Base-by-base conservation (phyloP, 768 basidiomycete genomes). In the Lanmaoa pseudosensibilis region DNA sequence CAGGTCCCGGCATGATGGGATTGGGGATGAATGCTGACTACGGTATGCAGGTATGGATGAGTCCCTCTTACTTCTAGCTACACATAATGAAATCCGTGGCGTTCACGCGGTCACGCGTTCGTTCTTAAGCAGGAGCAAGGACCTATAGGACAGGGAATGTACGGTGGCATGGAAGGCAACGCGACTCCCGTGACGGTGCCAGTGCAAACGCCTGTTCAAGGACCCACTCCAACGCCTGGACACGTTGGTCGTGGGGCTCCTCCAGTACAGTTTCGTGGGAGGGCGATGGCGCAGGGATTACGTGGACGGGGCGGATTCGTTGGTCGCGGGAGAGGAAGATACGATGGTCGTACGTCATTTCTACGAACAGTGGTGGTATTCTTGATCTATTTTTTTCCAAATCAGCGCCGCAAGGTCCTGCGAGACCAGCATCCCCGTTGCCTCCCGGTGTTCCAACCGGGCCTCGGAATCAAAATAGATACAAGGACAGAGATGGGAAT, bases 391-490 rank as follows among this genome's bases (percentile, higher is more conserved):
- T 27, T 4, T 27, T 46, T 33, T 38, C 38, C 34, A 39, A 37
- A 37, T 37, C 39, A 71, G 70, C 70, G 46, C 80, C 83, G 25
- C 76, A 78, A 53, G 77, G 78, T 8, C 84, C 88, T 39, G 84
- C 84, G 36, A 82, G 91, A 56, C 87, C 92, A 5, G 87, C 90
- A 7, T 93, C 92, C 0, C 92, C 92, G 18, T 79, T 94, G 2
- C 92, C 92, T 1, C 90, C 92, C 15, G 86, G 86, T 56, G 92
- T 94, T 19, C 92, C 92, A 2, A 94, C 92, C 0, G 92, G 92
- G 1, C 92, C 92, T 13, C 79, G 92, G 43, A 92, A 92, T 69
- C 88, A 90, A 71, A 90, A 90, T 67, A 91, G 91, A 68, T 93
- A 94, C 75, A 93, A 92, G 77, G 92, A 94, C 70, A 80, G 90